Evolutionary conservation across 306 rosid genomes (phyloP).

Genomic region (Rosa chinensis): DNA sequence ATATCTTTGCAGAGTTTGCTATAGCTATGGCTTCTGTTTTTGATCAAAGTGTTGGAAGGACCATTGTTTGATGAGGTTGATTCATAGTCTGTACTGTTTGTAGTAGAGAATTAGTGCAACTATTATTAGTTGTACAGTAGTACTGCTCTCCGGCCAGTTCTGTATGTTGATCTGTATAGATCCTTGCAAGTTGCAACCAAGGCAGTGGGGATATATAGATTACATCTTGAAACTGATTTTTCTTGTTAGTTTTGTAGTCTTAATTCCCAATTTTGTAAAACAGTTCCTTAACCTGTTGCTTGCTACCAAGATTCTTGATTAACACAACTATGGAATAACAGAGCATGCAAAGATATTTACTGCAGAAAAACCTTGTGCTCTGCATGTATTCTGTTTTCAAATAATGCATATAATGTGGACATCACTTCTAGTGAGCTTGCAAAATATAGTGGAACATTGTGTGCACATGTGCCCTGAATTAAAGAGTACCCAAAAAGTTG

Average conservation of each 20-base stretch:
- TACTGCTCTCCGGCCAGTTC: neutral
- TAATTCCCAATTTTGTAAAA: neutral
- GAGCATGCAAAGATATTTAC: neutral
- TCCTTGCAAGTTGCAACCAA: neutral
- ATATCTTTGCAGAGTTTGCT: neutral
- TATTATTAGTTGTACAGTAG: neutral
- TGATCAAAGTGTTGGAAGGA: neutral
- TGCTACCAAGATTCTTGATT: neutral
- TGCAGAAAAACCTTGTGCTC: neutral
- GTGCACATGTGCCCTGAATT: neutral
- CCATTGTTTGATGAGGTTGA: neutral
- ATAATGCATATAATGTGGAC: neutral
- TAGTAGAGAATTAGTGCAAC: neutral
- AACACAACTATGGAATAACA: neutral
- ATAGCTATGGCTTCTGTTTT: neutral
- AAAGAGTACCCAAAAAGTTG: neutral
- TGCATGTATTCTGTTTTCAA: neutral
- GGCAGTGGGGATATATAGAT: neutral
- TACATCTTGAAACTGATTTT: neutral
- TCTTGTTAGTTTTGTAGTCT: neutral
- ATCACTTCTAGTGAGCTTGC: neutral
- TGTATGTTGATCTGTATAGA: neutral
- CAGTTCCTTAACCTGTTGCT: neutral
- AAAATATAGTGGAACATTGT: neutral
- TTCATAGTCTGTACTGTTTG: neutral